Conservation (phyloP, 2,329 filamentous ascomycete genomes). For the Trichoderma endophyticum region DNA sequence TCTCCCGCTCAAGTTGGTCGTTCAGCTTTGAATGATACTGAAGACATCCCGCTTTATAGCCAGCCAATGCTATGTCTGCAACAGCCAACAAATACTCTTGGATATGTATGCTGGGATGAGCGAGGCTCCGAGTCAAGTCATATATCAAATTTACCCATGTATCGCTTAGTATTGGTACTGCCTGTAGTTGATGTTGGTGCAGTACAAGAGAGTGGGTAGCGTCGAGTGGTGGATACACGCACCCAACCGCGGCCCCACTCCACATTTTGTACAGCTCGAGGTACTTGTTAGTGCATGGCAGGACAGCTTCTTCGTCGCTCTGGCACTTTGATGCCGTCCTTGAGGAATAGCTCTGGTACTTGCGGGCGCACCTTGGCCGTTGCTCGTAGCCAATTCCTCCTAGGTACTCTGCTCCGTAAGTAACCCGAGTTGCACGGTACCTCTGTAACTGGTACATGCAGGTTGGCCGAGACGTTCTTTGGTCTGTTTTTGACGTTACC, state of each 20-base stretch:
- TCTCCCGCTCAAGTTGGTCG: neutral
- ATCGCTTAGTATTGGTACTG: neutral
- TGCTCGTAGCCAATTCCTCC: neutral
- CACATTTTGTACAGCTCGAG: neutral
- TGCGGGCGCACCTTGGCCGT: neutral
- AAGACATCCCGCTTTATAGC: neutral
- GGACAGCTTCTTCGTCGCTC: neutral
- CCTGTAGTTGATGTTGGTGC: neutral
- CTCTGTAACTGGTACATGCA: neutral
- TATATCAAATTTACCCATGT: neutral
- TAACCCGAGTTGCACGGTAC: neutral
- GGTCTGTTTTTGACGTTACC: neutral
- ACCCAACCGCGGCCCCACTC: conserved; percentile 6
- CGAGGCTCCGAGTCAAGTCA: neutral
- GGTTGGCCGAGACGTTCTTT: neutral
- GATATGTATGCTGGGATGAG: neutral
- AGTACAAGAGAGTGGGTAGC: neutral
- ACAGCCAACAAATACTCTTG: neutral
- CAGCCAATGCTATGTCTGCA: neutral
- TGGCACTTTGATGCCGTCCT: neutral
- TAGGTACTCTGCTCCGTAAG: neutral
- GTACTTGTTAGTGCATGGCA: neutral
- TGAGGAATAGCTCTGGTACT: neutral
- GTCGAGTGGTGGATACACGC: neutral
- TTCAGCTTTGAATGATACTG: neutral